Evolutionary conservation across 2,329 filamentous ascomycete genomes (phyloP), one percentile per base, ranked within the genome.

Genomic region (Plectosphaerella plurivora): DNA sequence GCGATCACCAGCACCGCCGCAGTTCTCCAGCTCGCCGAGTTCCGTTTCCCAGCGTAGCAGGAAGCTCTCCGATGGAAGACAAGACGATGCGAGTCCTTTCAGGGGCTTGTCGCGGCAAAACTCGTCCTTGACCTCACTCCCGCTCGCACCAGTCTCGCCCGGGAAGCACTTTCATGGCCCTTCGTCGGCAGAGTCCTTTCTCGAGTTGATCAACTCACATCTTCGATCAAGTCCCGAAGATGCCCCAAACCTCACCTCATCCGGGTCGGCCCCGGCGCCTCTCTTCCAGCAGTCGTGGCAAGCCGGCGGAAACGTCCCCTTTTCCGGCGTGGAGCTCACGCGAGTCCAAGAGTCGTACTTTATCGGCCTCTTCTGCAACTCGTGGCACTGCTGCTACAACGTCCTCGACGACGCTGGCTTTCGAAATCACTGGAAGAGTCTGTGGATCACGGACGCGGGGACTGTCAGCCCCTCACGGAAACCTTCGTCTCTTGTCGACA

Each of bases 401-500:
- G 68, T 80, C 4, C 53, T 79, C 3, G 68, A 77, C 18, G 73
- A 76, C 53, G 53, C 58, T 4, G 70, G 73, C 35, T 78, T 79
- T 53, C 68, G 65, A 47, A 64, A 64, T 9, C 67, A 77, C 51
- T 75, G 77, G 53, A 61, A 66, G 7, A 73, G 70, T 1, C 61
- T 77, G 8, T 75, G 72, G 69, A 60, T 51, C 11, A 53, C 59
- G 11, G 51, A 54, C 8, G 53, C 50, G 7, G 37, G 16, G 8
- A 41, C 37, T 7, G 16, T n/a, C 37, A 18, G 15, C 16, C 37
- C 37, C 3, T 33, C 28, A 33, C 67, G 77, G 7, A 70, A 70
- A 50, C 65, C 71, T 3, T 81, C 77, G 3, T 70, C 78, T 2
- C 65, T 81, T 1, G 73, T 77, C 1, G 78, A 81, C 53, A 79